Evolutionary conservation across 176 grass and related monocot species (phyloP).

Genomic region (Hsuehochloa calcarea): DNA sequence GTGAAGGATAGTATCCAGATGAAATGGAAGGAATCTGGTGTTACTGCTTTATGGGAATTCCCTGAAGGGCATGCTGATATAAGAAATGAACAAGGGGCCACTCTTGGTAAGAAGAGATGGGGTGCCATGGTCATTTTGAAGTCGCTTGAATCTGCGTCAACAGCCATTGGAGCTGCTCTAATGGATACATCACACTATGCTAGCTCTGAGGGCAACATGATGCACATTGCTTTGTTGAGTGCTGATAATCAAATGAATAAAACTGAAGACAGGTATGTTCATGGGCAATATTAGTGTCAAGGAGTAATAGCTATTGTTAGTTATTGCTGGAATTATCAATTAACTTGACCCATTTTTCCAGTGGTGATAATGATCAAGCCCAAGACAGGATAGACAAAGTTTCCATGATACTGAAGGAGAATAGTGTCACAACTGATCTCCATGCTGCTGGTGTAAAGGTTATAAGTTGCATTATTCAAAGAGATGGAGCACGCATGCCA

Average conservation of each 20-base stretch:
- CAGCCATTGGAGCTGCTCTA: conserved; percentile 59
- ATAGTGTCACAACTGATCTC: conserved; percentile 50
- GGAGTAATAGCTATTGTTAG: not conserved
- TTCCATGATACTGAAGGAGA: conserved; percentile 59
- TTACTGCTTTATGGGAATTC: conserved; percentile 83
- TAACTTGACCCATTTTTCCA: conserved; percentile 22
- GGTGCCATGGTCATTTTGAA: conserved; percentile 83
- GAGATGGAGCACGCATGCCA: conserved; percentile 64
- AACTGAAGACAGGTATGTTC: conserved; percentile 61
- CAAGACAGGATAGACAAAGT: conserved; percentile 68
- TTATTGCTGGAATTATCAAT: not conserved
- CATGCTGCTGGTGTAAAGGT: conserved; percentile 56
- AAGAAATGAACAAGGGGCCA: conserved; percentile 30
- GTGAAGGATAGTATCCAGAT: conserved; percentile 75
- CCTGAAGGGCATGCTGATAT: conserved; percentile 52
- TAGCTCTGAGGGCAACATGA: conserved; percentile 64
- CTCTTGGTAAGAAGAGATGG: conserved; percentile 53
- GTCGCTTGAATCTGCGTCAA: conserved; percentile 58
- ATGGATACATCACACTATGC: conserved; percentile 39
- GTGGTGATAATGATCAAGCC: conserved; percentile 76
- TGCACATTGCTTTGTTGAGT: conserved; percentile 84
- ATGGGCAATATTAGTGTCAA: not conserved
- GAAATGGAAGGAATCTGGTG: conserved; percentile 59
- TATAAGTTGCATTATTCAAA: conserved; percentile 91
- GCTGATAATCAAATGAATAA: conserved; percentile 64